phyloP scores from a whole-genome alignment of 306 rosid genomes.

The Luffa aegyptiaca region DNA sequence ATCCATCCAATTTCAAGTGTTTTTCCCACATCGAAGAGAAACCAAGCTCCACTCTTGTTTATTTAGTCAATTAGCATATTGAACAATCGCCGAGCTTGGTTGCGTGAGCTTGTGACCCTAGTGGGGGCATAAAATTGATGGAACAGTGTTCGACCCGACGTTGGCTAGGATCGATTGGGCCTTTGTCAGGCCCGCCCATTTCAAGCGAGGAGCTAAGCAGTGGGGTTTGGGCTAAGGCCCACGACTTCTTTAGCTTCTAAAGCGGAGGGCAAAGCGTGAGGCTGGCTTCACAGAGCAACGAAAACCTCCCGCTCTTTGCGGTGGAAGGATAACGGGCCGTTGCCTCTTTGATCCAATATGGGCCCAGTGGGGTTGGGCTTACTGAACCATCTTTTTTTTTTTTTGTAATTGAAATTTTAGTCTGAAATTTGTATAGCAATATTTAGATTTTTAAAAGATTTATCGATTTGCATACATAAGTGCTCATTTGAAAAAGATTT shows the following conservation, averaged over 20 bases:
- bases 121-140: neutral
- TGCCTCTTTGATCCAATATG: neutral
- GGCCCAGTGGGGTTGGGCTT: neutral
- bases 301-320: constrained; percentile 12
- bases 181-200: neutral
- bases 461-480: too few relatives aligned
- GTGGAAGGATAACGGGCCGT: constrained; percentile 17
- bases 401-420: too few relatives aligned
- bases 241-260: neutral
- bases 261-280: constrained; percentile 15
- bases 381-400: neutral
- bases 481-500: too few relatives aligned
- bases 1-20: neutral
- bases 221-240: neutral
- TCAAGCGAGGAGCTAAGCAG: neutral
- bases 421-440: too few relatives aligned
- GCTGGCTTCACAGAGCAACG: constrained; percentile 30
- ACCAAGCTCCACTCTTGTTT: fast-evolving
- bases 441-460: too few relatives aligned
- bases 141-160: neutral
- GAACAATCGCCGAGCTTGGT: neutral
- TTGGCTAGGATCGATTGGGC: neutral
- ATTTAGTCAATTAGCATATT: fast-evolving
- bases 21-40: neutral
- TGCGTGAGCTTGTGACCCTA: neutral